These are phyloP conservation scores for Phlebiopsis gigantea DNA, from an alignment of 768 basidiomycete species.

Conservation along the genomic window DNA sequence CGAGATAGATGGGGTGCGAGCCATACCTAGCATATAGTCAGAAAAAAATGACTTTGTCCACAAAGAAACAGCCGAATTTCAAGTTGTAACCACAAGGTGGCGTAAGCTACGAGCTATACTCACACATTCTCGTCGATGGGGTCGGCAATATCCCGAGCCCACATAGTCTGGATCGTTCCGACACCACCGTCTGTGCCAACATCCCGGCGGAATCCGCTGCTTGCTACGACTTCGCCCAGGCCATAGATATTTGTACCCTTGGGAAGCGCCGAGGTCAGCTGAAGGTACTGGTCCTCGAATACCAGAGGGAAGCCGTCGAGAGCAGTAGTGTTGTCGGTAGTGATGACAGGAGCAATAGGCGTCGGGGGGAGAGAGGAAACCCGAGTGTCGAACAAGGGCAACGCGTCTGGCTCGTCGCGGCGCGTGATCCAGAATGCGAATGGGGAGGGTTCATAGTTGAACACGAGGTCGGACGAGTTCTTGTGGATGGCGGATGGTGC, in stretches of 20 bases:
- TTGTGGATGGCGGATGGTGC: constrained; percentile 30
- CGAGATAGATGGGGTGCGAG: constrained; percentile 66
- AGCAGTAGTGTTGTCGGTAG: constrained; percentile 45
- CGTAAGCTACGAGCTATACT: no score
- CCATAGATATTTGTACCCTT: constrained; percentile 71
- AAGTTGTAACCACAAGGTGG: background rate
- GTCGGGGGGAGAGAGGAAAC: constrained; percentile 42
- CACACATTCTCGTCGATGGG: constrained; percentile 65
- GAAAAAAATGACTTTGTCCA: background rate
- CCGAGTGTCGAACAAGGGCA: constrained; percentile 61
- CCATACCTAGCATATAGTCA: constrained; percentile 45
- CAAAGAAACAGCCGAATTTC: background rate
- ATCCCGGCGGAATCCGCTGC: constrained; percentile 63
- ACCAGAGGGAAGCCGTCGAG: constrained; percentile 65
- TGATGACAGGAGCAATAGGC: constrained; percentile 51
- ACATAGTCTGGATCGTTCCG: constrained; percentile 63
- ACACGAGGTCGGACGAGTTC: constrained; percentile 54
- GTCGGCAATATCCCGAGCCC: constrained; percentile 59
- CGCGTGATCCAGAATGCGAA: constrained; percentile 83
- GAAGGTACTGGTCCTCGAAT: constrained; percentile 78
- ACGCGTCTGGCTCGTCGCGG: constrained; percentile 25
- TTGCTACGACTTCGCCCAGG: constrained; percentile 66
- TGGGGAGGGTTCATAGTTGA: constrained; percentile 58
- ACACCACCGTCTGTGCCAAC: constrained; percentile 41
- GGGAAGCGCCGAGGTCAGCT: constrained; percentile 66